A percentile compares a stretch with the other conserved stretches of the same genome.
phyloP scores from a whole-genome alignment of 306 rosid genomes.

The Acacia acuminata region DNA sequence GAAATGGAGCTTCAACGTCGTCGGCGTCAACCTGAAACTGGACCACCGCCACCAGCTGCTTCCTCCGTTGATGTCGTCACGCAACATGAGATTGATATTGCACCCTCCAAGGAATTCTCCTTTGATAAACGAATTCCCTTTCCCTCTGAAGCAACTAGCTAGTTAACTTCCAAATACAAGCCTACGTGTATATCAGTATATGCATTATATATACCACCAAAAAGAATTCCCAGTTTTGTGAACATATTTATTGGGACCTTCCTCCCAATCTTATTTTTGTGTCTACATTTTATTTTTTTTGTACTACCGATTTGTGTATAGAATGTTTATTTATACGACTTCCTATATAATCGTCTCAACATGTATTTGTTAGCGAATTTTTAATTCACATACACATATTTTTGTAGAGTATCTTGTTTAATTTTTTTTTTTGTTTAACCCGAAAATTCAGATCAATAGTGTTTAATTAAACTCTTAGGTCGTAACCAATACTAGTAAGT shows the following conservation, averaged over 20 bases:
- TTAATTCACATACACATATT: too few species aligned
- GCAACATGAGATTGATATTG: conserved; percentile 32
- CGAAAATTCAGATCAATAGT: background rate
- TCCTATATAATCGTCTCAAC: too few species aligned
- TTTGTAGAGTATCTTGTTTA: background rate
- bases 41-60: background rate
- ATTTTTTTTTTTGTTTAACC: too few species aligned
- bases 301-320: too few species aligned
- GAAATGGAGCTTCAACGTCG: conserved; percentile 33
- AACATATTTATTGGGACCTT: background rate
- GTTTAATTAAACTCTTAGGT: background rate
- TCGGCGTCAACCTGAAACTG: background rate
- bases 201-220: background rate
- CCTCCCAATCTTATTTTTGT: background rate
- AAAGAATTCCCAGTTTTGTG: background rate
- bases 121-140: conserved; percentile 43
- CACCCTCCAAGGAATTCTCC: conserved; percentile 51
- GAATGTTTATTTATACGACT: too few species aligned
- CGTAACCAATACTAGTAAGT: background rate
- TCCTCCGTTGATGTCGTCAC: background rate
- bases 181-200: background rate
- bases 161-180: background rate
- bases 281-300: background rate
- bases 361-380: too few species aligned
- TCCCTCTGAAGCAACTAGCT: background rate